Conservation (phyloP, 1,139 yeast genomes). For the Diutina pseudorugosa region DNA sequence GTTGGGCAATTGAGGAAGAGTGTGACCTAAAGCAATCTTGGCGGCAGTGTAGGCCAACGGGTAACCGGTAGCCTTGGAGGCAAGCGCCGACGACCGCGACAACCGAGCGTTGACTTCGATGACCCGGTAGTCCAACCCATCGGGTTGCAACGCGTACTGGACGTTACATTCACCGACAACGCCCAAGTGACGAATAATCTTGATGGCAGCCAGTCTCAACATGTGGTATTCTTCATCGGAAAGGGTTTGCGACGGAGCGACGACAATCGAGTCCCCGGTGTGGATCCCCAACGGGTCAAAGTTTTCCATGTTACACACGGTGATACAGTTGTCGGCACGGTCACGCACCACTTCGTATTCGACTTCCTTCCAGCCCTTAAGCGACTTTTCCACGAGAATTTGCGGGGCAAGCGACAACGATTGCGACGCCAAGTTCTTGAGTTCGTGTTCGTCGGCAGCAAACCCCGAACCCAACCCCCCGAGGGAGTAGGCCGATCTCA, state of each 20-base stretch:
- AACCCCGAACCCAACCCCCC: constrained; percentile 99
- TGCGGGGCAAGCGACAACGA: constrained; percentile 88
- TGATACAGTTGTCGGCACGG: constrained; percentile 90
- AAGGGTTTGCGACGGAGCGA: constrained; percentile 95
- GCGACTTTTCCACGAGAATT: constrained; percentile 88
- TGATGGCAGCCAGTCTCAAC: constrained; percentile 95
- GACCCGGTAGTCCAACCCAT: constrained; percentile 89
- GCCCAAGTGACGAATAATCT: constrained; percentile 93
- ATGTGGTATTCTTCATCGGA: constrained; percentile 96
- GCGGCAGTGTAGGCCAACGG: constrained; percentile 99
- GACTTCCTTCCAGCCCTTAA: constrained; percentile 98
- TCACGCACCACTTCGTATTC: constrained; percentile 99
- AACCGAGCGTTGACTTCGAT: constrained; percentile 96
- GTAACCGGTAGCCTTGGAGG: constrained; percentile 97
- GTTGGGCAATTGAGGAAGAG: constrained; percentile 89
- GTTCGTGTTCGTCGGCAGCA: constrained; percentile 72
- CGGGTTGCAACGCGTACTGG: constrained; percentile 93
- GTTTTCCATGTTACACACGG: constrained; percentile 98
- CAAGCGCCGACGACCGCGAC: constrained; percentile 94
- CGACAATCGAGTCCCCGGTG: constrained; percentile 98
- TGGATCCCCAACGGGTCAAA: constrained; percentile 97
- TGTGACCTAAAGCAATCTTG: constrained; percentile 87
- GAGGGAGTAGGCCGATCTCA: constrained; percentile 92
- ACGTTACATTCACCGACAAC: constrained; percentile 99
- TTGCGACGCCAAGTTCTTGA: constrained; percentile 78